These are phyloP conservation scores for Trichosporon sp. DNA, from an alignment of 1,284 basidiomycete genomes.

Conservation along the genomic window DNA sequence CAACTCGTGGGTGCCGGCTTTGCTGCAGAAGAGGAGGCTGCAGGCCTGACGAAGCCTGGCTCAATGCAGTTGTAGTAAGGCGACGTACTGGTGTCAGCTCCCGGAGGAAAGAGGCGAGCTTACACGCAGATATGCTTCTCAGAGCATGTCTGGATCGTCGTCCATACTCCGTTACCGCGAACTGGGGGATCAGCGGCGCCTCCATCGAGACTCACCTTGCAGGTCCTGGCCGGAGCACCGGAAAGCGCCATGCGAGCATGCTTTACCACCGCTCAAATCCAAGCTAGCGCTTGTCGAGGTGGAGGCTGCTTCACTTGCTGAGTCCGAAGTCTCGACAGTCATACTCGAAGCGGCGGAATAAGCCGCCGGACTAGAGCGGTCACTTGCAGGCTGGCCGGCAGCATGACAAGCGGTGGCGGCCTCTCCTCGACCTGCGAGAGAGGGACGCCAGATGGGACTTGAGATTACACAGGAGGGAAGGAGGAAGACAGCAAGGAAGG, in stretches of 20 bases:
- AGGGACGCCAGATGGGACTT: not conserved
- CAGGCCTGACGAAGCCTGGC: not conserved
- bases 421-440: not conserved
- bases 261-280: no score
- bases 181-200: not conserved
- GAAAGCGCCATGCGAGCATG: not conserved
- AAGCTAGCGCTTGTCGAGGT: no score
- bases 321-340: not conserved
- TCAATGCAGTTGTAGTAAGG: not conserved
- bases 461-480: not conserved
- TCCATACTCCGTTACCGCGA: not conserved
- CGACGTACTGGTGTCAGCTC: not conserved
- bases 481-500: not conserved
- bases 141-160: not conserved
- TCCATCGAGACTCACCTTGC: not conserved
- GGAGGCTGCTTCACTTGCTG: not conserved
- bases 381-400: not conserved
- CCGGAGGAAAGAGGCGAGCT: not conserved
- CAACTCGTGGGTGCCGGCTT: not conserved
- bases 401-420: not conserved
- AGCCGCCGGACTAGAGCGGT: not conserved
- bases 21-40: not conserved
- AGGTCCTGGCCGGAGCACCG: not conserved
- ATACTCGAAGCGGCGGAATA: not conserved
- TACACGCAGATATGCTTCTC: not conserved